phyloP scores from a whole-genome alignment of 768 basidiomycete genomes.

The Artomyces pyxidatus region DNA sequence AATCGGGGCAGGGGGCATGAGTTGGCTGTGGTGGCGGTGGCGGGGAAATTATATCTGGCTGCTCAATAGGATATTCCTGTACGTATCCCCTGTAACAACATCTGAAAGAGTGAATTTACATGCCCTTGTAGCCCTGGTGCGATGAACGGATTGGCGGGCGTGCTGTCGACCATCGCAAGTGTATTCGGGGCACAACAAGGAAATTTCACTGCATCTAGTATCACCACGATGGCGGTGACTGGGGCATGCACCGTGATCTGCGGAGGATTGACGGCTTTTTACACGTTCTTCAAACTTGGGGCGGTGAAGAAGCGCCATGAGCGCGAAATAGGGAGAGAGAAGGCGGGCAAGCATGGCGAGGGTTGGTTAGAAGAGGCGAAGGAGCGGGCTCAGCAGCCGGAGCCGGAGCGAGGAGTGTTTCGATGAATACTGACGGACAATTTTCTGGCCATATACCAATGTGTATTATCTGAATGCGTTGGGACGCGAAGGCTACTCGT shows the following conservation, averaged over 20 bases:
- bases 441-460: not conserved
- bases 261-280: not conserved
- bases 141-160: not conserved
- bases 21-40: constrained; percentile 8
- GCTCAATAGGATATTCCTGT: constrained; percentile 4
- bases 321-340: not conserved
- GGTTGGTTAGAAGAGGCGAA: not conserved
- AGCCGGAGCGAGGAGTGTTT: not conserved
- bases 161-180: not conserved
- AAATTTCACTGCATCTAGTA: not conserved
- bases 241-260: not conserved
- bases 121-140: not conserved
- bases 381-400: not conserved
- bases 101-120: not conserved
- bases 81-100: not conserved
- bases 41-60: constrained; percentile 11
- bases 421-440: not conserved
- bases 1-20: constrained; percentile 9
- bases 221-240: not conserved
- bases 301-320: not conserved
- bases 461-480: not conserved
- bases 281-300: not conserved
- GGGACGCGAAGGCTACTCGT: constrained; percentile 5
- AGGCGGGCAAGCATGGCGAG: not conserved
- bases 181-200: not conserved